Conservation (phyloP, 2,329 filamentous ascomycete genomes). For the Penicillium olsonii region DNA sequence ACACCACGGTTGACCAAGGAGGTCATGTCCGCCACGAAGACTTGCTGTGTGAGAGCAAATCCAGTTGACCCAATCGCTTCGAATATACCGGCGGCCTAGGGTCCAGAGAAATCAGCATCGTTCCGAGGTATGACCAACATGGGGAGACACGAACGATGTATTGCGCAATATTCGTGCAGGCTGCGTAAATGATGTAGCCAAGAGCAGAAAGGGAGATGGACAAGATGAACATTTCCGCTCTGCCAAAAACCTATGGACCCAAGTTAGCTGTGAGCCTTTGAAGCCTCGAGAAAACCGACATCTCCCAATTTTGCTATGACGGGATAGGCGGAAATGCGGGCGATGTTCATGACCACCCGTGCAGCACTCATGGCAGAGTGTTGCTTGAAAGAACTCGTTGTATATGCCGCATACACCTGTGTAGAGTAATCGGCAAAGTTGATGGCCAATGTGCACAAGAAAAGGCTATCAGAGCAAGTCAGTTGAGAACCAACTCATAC, state of each 20-base stretch:
- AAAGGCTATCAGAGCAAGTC: conserved; percentile 10
- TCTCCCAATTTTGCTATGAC: conserved; percentile 30
- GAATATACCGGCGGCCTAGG: conserved; percentile 53
- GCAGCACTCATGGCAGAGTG: conserved; percentile 28
- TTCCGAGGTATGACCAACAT: not conserved
- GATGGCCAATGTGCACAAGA: conserved; percentile 21
- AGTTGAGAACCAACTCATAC: not conserved
- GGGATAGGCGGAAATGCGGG: conserved; percentile 27
- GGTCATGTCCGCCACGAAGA: conserved; percentile 66
- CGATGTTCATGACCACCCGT: conserved; percentile 26
- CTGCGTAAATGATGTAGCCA: conserved; percentile 61
- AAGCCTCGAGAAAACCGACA: conserved; percentile 6
- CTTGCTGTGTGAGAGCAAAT: conserved; percentile 62
- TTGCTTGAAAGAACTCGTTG: conserved; percentile 26
- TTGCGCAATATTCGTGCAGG: conserved; percentile 52
- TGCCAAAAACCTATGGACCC: conserved; percentile 54
- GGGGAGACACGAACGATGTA: conserved; percentile 42
- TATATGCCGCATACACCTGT: conserved; percentile 24
- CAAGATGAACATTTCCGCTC: conserved; percentile 60
- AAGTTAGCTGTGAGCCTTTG: not conserved
- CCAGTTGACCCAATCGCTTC: conserved; percentile 63
- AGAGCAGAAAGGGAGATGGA: conserved; percentile 57
- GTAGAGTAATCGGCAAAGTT: conserved; percentile 25
- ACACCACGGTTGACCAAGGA: conserved; percentile 62
- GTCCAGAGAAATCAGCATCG: not conserved